A percentile compares a stretch with the other conserved stretches of the same genome.
Conservation (phyloP, 768 basidiomycete genomes). For the Pholiota molesta region DNA sequence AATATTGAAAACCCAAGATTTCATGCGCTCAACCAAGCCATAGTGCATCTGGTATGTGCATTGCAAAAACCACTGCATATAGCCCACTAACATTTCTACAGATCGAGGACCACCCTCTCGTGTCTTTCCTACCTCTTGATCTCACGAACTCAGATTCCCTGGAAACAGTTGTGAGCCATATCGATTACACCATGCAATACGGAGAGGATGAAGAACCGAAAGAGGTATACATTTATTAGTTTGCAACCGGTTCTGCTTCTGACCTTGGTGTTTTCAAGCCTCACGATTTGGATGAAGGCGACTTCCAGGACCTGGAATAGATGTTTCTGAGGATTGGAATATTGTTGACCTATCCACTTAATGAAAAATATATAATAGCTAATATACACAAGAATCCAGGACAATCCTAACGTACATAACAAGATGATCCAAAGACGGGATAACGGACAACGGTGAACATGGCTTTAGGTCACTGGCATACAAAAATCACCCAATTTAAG, state of each 20-base stretch:
- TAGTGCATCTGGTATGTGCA: conserved; percentile 81
- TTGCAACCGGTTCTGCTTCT: conserved; percentile 16
- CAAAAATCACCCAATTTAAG: not conserved
- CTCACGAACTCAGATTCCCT: conserved; percentile 88
- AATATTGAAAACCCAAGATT: conserved; percentile 74
- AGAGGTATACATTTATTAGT: conserved; percentile 55
- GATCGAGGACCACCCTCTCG: conserved; percentile 99
- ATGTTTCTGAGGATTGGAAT: not conserved
- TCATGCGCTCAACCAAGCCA: conserved; percentile 91
- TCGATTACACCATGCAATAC: conserved; percentile 98
- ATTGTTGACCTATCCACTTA: not conserved
- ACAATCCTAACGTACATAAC: too few species aligned
- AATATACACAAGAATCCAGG: too few species aligned
- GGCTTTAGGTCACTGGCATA: not conserved
- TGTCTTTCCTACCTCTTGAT: conserved; percentile 95
- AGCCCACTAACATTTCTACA: conserved; percentile 31
- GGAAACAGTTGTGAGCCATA: conserved; percentile 89
- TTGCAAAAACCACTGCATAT: not conserved
- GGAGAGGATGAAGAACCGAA: conserved; percentile 98
- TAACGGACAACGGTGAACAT: too few species aligned
- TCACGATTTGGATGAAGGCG: conserved; percentile 91
- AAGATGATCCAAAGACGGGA: too few species aligned
- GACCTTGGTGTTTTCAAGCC: conserved; percentile 52
- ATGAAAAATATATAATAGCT: not conserved
- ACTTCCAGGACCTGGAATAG: conserved; percentile 78